Evolutionary conservation across 2,329 filamentous ascomycete species (phyloP).

Genomic region (Paramyrothecium sp.): DNA sequence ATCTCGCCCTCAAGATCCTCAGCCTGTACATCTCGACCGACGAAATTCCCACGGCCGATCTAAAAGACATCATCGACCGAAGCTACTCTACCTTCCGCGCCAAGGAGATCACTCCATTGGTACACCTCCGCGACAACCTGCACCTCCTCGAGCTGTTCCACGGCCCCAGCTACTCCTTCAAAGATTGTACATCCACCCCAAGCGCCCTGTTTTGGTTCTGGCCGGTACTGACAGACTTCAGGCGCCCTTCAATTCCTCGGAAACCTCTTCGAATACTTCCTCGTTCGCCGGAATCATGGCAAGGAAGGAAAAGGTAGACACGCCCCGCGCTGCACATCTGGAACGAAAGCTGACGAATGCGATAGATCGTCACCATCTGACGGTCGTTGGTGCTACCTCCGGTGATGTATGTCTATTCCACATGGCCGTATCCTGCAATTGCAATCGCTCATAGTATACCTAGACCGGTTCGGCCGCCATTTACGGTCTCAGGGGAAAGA

Average conservation of each 20-base stretch:
- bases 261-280: slow-evolving; percentile 92
- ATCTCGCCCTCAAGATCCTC: slow-evolving; percentile 82
- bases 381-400: slow-evolving; percentile 82
- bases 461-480: slow-evolving; percentile 89
- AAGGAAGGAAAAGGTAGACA: slow-evolving; percentile 56
- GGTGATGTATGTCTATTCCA: slow-evolving; percentile 50
- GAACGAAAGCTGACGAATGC: slow-evolving; percentile 14
- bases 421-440: too few relatives aligned
- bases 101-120: slow-evolving; percentile 73
- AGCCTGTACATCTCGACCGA: slow-evolving; percentile 80
- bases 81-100: slow-evolving; percentile 90
- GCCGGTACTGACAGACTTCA: slow-evolving; percentile 1
- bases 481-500: slow-evolving; percentile 90
- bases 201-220: neutral
- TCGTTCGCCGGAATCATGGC: slow-evolving; percentile 69
- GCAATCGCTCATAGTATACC: neutral
- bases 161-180: slow-evolving; percentile 92
- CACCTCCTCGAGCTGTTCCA: slow-evolving; percentile 94
- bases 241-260: slow-evolving; percentile 84
- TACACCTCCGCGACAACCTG: slow-evolving; percentile 72
- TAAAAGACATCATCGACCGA: slow-evolving; percentile 78
- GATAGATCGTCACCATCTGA: slow-evolving; percentile 72
- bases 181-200: slow-evolving; percentile 63
- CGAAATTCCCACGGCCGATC: slow-evolving; percentile 78
- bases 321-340: neutral